These are phyloP conservation scores for Metrosideros polymorpha DNA, from an alignment of 441 rosid species.

Conservation along the genomic window DNA sequence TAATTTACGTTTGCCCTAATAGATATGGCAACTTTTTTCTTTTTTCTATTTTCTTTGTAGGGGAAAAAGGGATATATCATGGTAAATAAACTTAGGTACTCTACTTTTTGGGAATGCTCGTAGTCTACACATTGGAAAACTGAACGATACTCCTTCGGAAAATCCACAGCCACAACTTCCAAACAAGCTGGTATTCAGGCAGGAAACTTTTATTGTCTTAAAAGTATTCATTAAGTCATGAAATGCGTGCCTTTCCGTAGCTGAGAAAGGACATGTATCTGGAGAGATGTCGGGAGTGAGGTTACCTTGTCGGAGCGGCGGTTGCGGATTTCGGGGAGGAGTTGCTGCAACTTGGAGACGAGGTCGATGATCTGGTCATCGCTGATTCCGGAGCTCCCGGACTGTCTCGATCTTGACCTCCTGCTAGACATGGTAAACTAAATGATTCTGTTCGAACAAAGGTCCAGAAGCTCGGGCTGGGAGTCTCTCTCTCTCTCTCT, in stretches of 20 bases:
- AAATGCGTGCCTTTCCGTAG: not conserved
- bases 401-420: constrained; percentile 60
- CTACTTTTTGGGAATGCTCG: not conserved
- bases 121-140: not conserved
- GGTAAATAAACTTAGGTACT: not conserved
- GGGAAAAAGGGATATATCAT: not conserved
- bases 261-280: not conserved
- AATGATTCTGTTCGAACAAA: too few species aligned
- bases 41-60: not conserved
- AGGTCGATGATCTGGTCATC: constrained; percentile 91
- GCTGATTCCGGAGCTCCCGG: constrained; percentile 57
- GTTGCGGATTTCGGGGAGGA: constrained; percentile 66
- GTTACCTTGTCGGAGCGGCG: constrained; percentile 60
- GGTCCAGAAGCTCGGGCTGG: not conserved
- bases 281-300: not conserved
- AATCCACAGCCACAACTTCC: not conserved
- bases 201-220: not conserved
- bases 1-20: not conserved
- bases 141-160: not conserved
- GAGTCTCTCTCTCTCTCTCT: too few species aligned
- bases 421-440: constrained; percentile 53
- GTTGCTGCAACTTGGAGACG: constrained; percentile 71
- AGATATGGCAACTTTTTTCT: not conserved
- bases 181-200: not conserved
- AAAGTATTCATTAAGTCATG: not conserved